Evolutionary conservation across 177 flowering plant genomes (phyloP).

Genomic region (Telopea speciosissima): DNA sequence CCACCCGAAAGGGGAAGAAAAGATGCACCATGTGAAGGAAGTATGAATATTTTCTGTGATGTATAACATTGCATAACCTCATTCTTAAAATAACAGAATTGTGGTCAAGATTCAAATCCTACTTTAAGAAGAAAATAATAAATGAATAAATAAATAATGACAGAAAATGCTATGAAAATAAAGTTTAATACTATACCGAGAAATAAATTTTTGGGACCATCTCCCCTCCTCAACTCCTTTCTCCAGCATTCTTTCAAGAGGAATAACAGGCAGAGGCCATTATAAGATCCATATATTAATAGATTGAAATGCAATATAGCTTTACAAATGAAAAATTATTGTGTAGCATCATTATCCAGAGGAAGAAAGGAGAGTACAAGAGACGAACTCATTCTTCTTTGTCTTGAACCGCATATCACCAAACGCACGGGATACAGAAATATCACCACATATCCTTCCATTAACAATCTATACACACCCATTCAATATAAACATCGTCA

Average conservation of each 20-base stretch:
- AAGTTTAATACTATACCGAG: constrained; percentile 43
- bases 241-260: constrained; percentile 62
- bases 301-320: neutral
- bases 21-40: neutral
- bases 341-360: constrained; percentile 4
- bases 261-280: constrained; percentile 9
- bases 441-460: constrained; percentile 96
- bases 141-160: neutral
- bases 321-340: neutral
- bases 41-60: neutral
- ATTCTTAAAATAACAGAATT: neutral
- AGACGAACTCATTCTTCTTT: constrained; percentile 79
- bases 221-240: constrained; percentile 79
- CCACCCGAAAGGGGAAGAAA: too few relatives aligned
- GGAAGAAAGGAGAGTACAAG: constrained; percentile 26
- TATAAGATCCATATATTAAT: constrained; percentile 3
- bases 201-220: constrained; percentile 79
- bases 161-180: too few relatives aligned
- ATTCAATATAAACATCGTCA: constrained; percentile 1
- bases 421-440: constrained; percentile 95
- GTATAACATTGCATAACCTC: neutral
- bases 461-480: constrained; percentile 47
- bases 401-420: constrained; percentile 94
- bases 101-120: neutral
- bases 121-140: neutral